Conservation (phyloP, 176 grass and related monocot species). For the Miscanthus lutarioriparius region DNA sequence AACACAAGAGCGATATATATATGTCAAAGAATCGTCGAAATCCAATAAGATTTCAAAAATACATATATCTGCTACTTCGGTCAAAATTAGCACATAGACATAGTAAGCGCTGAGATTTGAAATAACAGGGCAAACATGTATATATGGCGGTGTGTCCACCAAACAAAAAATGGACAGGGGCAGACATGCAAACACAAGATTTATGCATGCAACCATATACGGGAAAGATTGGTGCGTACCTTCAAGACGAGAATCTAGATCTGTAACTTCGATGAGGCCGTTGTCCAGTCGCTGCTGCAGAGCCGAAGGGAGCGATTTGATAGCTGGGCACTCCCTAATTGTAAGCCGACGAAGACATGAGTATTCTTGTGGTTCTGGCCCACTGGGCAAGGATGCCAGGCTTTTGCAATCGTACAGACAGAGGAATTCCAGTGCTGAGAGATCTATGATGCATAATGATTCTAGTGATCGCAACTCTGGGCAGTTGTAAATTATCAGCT, state of each 20-base stretch:
- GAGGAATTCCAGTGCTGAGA: neutral
- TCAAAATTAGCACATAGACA: too few species aligned
- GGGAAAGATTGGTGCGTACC: too few species aligned
- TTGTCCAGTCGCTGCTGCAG: neutral
- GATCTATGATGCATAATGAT: neutral
- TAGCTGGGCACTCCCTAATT: neutral
- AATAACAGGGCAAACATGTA: too few species aligned
- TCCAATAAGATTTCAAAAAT: too few species aligned
- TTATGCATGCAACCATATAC: too few species aligned
- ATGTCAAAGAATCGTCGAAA: too few species aligned
- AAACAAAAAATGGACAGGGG: too few species aligned
- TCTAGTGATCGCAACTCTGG: neutral
- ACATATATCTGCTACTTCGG: too few species aligned
- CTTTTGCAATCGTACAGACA: rapidly evolving
- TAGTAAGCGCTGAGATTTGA: too few species aligned
- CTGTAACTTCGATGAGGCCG: neutral
- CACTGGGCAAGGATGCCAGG: neutral
- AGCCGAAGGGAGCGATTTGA: neutral
- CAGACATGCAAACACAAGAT: too few species aligned
- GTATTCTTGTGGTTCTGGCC: neutral
- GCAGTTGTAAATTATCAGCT: rapidly evolving
- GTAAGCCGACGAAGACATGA: neutral
- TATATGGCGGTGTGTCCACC: too few species aligned
- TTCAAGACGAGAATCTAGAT: neutral
- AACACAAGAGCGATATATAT: too few species aligned